Base-by-base conservation (phyloP, 2,329 filamentous ascomycete genomes). In the Chaetomium strumarium region DNA sequence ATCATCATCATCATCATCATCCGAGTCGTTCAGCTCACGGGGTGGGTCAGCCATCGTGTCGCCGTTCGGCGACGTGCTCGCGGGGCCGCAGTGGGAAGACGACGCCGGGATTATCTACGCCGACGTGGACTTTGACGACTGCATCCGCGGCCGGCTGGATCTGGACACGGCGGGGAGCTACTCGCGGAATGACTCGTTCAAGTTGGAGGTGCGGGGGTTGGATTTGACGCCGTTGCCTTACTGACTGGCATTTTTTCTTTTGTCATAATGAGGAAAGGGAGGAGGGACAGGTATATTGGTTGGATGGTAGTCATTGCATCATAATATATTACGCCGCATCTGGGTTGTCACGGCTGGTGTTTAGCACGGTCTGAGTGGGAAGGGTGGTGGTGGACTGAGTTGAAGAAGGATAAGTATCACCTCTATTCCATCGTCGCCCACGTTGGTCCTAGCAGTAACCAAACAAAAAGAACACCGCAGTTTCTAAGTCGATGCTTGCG, bases 41-140 rank as follows among this genome's bases (percentile, higher is more conserved):
- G 91, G 91, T 19, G 92, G 92, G 0, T 93, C 89, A 0, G 86
- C 83, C 62, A 92, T 97, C 59, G 75, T 95, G 24, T 84, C 81
- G 10, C 90, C 91, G 0, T 75, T 86, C 39, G 92, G 91, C 0
- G 80, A 91, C n/a, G 81, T 92, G 0, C 70, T 96, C 1, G 82
- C 82, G 1, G 90, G 87, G 0, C 91, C 91, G 0, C 73, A 93
- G 53, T 96, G 90, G 90, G 88, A 95, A 54, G 84, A 91, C 55
- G 70, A 85, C 51, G 75, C 81, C 4, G 79, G 81, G 0, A 67
- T 96, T 30, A 70, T 90, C 47, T 79, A 80, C 33, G 76, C 81
- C 0, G 88, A 93, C 58, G 84, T 91, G 3, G 90, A 96, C 64
- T 85, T 96, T 63, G 87, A 95, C 44, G 90, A 96, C 60, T 96